Percentiles rank a stretch among this genome's conserved stretches.
phyloP scores from a whole-genome alignment of 352 stramenopile genomes.

The Discostella stelligera region DNA sequence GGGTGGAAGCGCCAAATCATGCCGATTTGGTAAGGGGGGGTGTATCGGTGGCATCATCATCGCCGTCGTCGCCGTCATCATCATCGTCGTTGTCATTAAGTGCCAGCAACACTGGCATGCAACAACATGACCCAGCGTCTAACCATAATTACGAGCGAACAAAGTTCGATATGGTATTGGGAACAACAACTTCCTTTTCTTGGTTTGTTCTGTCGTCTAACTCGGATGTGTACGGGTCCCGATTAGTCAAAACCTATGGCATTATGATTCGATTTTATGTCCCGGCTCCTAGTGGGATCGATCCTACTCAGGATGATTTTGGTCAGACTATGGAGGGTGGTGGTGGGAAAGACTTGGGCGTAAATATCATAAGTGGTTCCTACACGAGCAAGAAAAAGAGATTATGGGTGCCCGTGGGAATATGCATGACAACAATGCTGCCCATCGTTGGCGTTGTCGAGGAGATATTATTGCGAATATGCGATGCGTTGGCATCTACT shows the following conservation, averaged over 20 bases:
- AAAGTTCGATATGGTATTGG: constrained; percentile 73
- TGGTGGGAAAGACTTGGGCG: neutral
- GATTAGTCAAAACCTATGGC: constrained; percentile 76
- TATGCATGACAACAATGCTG: constrained; percentile 72
- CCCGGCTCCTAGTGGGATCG: constrained; percentile 72
- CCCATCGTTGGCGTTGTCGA: constrained; percentile 80
- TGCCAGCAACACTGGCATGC: neutral
- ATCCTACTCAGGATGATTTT: constrained; percentile 79
- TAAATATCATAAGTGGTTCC: neutral
- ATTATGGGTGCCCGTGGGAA: constrained; percentile 79
- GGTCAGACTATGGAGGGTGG: constrained; percentile 50
- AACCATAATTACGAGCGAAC: constrained; percentile 45
- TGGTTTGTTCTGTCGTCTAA: constrained; percentile 82
- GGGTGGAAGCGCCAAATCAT: constrained; percentile 53
- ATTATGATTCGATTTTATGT: constrained; percentile 79
- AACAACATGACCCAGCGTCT: neutral
- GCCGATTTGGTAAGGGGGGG: constrained; percentile 66
- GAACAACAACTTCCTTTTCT: constrained; percentile 74
- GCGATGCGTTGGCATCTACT: constrained; percentile 56
- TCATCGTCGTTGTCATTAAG: constrained; percentile 1
- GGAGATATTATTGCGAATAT: constrained; percentile 73
- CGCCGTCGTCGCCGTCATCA: constrained; percentile 24
- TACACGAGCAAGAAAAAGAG: constrained; percentile 33
- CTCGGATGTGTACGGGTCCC: constrained; percentile 77
- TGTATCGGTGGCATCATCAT: constrained; percentile 53